These are phyloP conservation scores for Aspergillus funiculosus DNA, from an alignment of 495 filamentous ascomycete species.

Conservation along the genomic window DNA sequence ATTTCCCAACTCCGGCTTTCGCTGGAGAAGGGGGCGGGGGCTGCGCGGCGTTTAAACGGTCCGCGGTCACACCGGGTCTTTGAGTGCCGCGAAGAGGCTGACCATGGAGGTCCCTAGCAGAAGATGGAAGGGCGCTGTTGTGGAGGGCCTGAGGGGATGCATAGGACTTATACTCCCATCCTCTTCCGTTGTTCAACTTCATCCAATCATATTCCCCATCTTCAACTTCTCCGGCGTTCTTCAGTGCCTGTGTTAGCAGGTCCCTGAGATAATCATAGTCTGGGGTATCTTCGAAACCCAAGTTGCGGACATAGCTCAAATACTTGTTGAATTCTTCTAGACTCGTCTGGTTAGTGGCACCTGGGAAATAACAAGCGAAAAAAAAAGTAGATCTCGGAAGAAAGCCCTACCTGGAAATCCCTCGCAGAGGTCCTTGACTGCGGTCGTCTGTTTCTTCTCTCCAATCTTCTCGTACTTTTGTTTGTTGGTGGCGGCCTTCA, in stretches of 20 bases:
- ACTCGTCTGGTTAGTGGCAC: slow-evolving; percentile 12
- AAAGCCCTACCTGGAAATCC: slow-evolving; percentile 67
- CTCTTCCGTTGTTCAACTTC: slow-evolving; percentile 94
- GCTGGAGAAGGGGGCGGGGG: slow-evolving; percentile 84
- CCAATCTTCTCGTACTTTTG: slow-evolving; percentile 99
- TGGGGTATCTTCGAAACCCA: slow-evolving; percentile 96
- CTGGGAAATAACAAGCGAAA: background rate
- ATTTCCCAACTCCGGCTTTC: slow-evolving; percentile 72
- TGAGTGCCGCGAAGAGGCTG: slow-evolving; percentile 55
- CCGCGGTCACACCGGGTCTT: slow-evolving; percentile 63
- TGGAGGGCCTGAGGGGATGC: slow-evolving; percentile 70
- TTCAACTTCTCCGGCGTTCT: slow-evolving; percentile 89
- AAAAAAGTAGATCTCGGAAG: background rate
- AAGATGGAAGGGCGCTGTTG: slow-evolving; percentile 66
- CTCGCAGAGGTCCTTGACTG: slow-evolving; percentile 94
- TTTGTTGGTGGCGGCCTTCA: slow-evolving; percentile 99
- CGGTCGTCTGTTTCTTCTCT: slow-evolving; percentile 98
- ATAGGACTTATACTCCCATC: slow-evolving; percentile 90
- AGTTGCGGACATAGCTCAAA: slow-evolving; percentile 91
- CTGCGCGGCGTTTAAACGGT: slow-evolving; percentile 96
- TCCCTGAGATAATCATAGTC: slow-evolving; percentile 98
- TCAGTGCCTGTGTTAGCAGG: slow-evolving; percentile 92
- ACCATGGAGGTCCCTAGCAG: slow-evolving; percentile 70
- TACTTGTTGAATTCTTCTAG: slow-evolving; percentile 95
- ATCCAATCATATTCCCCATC: slow-evolving; percentile 99